Conservation (phyloP, 2,329 filamentous ascomycete genomes). For the Fusarium succisae region DNA sequence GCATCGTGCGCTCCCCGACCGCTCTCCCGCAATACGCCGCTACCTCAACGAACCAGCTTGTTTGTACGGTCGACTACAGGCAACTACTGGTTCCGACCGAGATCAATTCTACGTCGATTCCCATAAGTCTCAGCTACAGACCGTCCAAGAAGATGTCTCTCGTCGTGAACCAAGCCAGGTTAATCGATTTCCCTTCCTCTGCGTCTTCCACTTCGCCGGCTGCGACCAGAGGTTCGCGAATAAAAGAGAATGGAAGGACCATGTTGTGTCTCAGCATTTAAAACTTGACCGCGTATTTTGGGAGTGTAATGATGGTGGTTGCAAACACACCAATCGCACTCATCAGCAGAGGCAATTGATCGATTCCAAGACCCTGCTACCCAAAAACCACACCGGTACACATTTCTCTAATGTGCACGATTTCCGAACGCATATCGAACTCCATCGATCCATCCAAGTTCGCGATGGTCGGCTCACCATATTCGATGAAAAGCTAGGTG, state of each 20-base stretch:
- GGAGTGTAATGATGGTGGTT: neutral
- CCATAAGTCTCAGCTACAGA: fast-evolving
- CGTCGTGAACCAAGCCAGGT: fast-evolving
- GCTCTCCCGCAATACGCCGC: fast-evolving
- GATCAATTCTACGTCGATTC: fast-evolving
- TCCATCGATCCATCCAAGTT: no score
- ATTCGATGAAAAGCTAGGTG: no score
- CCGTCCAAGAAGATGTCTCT: fast-evolving
- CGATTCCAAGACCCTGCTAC: no score
- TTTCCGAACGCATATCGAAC: no score
- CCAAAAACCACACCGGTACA: no score
- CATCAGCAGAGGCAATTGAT: no score
- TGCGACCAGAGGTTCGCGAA: fast-evolving
- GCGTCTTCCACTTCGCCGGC: neutral
- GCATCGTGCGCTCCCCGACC: fast-evolving
- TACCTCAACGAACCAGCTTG: neutral
- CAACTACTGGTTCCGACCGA: fast-evolving
- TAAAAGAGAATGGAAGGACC: fast-evolving
- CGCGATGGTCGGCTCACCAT: no score
- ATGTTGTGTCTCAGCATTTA: fast-evolving
- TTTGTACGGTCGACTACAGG: fast-evolving
- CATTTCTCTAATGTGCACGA: no score
- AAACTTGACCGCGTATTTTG: fast-evolving
- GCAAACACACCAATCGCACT: no score
- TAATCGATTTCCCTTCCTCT: fast-evolving